Base-by-base conservation (phyloP, 192 early-diverging fungal species). In the Backusella australiensis region DNA sequence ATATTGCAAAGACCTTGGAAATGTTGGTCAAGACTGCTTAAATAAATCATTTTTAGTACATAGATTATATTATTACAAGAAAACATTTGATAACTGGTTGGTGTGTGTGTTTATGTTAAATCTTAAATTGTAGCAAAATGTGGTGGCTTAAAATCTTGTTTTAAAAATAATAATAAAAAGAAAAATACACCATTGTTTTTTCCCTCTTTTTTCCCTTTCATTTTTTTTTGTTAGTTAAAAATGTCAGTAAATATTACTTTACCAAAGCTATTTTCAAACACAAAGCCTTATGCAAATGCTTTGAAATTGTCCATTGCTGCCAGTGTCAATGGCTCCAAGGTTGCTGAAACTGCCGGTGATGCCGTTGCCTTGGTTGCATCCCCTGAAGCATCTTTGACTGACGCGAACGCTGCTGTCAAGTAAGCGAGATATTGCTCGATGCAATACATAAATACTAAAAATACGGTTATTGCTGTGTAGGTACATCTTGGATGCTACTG, bases 1-100 rank as follows among this genome's bases (percentile, higher is more conserved):
- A 94, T 65, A 89, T 98, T 39, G 91, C 91, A 84, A 78, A 88
- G 71, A 86, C 89, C 74, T 87, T 98, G 76, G 83, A 89, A 74
- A 73, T 90, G 56, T 85, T 98, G 36, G 87, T 91, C 69, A 90
- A 91, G 75, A 89, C 72, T 53, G 76, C 76, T 71, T 81, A 78
- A 69, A 63, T 69, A 46, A 63, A 66, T 49, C 17, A 49, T 49
- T n/a, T 49, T n/a, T 49, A 49, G 46, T 49, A 49, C 46, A 49
- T 49, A 49, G 46, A 49, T 19, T 17, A 14, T 44, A 44, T 4
- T n/a, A 44, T 15, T 17, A 44, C 15, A 44, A 49, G n/a, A 49
- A 49, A 49, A 49, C 19, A 21, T 12, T 17, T 44, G 42, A 44
- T 17, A 44, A 44, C 14, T 44, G n/a, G 15, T n/a, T 49, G 46